Evolutionary conservation across 2,329 filamentous ascomycete genomes (phyloP).

Genomic region (Chrysoporthe cubensis): DNA sequence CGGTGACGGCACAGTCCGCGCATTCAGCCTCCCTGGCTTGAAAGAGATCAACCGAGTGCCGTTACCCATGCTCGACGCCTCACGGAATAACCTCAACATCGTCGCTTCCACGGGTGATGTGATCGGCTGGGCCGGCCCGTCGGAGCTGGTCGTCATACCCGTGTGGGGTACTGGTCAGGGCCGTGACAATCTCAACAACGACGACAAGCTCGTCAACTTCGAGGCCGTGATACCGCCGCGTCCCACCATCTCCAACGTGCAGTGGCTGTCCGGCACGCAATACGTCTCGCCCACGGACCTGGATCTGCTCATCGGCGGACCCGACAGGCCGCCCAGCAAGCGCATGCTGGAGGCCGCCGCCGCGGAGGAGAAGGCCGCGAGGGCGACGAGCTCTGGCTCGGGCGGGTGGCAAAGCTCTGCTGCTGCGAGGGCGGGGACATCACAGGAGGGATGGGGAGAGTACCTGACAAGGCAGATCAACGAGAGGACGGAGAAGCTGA

Average conservation of each 20-base stretch:
- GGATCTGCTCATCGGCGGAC: conserved; percentile 86
- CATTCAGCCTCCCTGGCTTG: conserved; percentile 84
- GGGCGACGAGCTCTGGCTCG: conserved; percentile 39
- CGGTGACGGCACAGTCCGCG: conserved; percentile 77
- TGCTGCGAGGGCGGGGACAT: conserved; percentile 39
- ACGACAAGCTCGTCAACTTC: conserved; percentile 82
- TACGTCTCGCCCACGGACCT: conserved; percentile 86
- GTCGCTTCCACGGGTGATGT: conserved; percentile 82
- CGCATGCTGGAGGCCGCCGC: conserved; percentile 82
- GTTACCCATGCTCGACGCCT: conserved; percentile 73
- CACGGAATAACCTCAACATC: conserved; percentile 68
- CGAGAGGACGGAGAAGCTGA: conserved; percentile 86
- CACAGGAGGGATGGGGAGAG: conserved; percentile 68
- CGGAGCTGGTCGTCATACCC: conserved; percentile 81
- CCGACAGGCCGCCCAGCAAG: conserved; percentile 85
- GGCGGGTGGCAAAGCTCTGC: conserved; percentile 18
- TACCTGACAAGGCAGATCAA: conserved; percentile 88
- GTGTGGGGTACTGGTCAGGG: conserved; percentile 77
- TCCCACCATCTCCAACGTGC: conserved; percentile 91
- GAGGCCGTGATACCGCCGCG: conserved; percentile 74
- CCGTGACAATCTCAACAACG: conserved; percentile 54
- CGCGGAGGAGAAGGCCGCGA: conserved; percentile 66
- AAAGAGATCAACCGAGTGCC: conserved; percentile 77
- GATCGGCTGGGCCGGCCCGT: conserved; percentile 86
- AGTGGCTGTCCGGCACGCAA: conserved; percentile 96